Conservation (phyloP, 2,329 filamentous ascomycete genomes). For the Fusarium virguliforme region DNA sequence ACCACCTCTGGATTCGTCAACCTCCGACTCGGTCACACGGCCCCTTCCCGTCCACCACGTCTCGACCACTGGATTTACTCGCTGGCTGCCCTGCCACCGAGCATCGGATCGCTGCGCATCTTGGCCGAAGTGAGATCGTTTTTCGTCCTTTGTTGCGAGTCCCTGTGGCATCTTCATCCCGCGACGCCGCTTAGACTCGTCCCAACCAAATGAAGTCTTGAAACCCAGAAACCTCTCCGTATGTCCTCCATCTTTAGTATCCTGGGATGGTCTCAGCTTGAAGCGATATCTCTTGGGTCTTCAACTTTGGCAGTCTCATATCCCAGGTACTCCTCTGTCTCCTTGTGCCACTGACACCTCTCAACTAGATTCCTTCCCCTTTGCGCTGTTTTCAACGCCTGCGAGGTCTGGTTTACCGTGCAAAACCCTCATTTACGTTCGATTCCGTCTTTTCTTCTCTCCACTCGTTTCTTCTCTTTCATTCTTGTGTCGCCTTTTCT, state of each 20-base stretch:
- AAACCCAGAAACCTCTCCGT: conserved; percentile 29
- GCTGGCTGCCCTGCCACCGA: conserved; percentile 32
- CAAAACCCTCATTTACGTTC: conserved; percentile 42
- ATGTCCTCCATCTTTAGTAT: conserved; percentile 22
- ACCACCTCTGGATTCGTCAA: conserved; percentile 43
- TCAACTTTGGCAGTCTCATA: conserved; percentile 39
- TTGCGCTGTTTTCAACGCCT: conserved; percentile 39
- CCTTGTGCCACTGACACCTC: conserved; percentile 41
- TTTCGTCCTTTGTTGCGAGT: conserved; percentile 47
- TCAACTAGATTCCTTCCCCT: conserved; percentile 41
- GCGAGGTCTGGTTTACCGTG: conserved; percentile 50
- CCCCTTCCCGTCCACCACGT: conserved; percentile 27
- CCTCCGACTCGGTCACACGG: conserved; percentile 42
- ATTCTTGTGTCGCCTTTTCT: conserved; percentile 27
- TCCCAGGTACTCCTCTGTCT: conserved; percentile 17
- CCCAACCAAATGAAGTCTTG: conserved; percentile 25
- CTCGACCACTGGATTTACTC: conserved; percentile 33
- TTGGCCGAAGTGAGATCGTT: conserved; percentile 33
- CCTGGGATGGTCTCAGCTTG: conserved; percentile 28
- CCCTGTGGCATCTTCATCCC: conserved; percentile 28
- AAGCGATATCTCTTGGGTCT: conserved; percentile 31
- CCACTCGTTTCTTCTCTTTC: conserved; percentile 40
- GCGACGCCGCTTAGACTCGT: conserved; percentile 22
- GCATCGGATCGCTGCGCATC: conserved; percentile 30
- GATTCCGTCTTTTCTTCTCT: conserved; percentile 40